Percentiles rank a stretch among this genome's conserved stretches.
phyloP scores from a whole-genome alignment of 352 stramenopile genomes.

The Lagenidium giganteum region DNA sequence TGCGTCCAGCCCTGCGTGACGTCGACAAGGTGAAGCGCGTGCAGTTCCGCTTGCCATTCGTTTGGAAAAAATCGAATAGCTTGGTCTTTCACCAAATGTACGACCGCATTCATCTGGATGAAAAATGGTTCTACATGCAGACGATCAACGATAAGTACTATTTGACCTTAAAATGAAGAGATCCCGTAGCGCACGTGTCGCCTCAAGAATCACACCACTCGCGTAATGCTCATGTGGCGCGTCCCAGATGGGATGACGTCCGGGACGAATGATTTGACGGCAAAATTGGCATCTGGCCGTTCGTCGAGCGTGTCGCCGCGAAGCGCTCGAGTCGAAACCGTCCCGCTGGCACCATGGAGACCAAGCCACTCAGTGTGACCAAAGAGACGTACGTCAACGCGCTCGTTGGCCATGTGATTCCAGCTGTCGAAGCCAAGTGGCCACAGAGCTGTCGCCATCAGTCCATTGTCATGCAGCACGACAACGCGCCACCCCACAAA shows the following conservation, averaged over 20 bases:
- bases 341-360: slow-evolving; percentile 8
- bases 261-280: slow-evolving; percentile 1
- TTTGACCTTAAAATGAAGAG: slow-evolving; percentile 8
- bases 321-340: slow-evolving; percentile 15
- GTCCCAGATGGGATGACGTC: slow-evolving; percentile 8
- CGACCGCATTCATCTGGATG: slow-evolving; percentile 15
- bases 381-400: slow-evolving; percentile 7
- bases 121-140: slow-evolving; percentile 26
- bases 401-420: slow-evolving; percentile 15
- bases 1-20: slow-evolving; percentile 4
- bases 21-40: too few species aligned
- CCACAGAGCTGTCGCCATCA: background rate
- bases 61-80: too few species aligned
- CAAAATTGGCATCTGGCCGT: slow-evolving; percentile 13
- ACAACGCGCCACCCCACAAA: slow-evolving; percentile 11
- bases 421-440: slow-evolving; percentile 9
- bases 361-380: slow-evolving; percentile 15
- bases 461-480: slow-evolving; percentile 9
- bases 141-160: slow-evolving; percentile 8
- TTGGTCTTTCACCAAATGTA: slow-evolving; percentile 15
- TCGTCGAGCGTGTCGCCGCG: slow-evolving; percentile 14
- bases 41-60: too few species aligned
- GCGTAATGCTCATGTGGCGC: slow-evolving; percentile 24
- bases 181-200: background rate
- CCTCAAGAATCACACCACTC: slow-evolving; percentile 23